Percentiles rank a stretch among this genome's conserved stretches.
Conservation (phyloP, 768 basidiomycete species). For the Crepidotus variabilis region DNA sequence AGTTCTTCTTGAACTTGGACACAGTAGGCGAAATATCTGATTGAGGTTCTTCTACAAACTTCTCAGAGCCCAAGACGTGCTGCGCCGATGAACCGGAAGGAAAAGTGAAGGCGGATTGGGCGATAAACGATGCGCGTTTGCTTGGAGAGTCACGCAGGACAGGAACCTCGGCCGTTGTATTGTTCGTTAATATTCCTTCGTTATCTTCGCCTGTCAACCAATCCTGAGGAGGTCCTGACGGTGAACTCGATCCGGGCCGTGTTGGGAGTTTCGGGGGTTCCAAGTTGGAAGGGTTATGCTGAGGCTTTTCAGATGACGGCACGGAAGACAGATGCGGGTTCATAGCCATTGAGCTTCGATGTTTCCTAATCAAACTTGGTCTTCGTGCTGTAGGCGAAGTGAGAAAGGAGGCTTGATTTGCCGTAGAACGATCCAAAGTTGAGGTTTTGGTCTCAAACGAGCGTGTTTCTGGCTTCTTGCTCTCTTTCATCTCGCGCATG, state of each 20-base stretch:
- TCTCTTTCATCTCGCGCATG: constrained; percentile 38
- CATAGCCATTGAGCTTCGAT: constrained; percentile 43
- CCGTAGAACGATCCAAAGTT: constrained; percentile 1
- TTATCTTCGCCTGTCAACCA: constrained; percentile 76
- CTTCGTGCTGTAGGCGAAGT: constrained; percentile 18
- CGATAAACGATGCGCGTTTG: constrained; percentile 67
- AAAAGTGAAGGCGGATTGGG: constrained; percentile 38
- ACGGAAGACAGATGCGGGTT: constrained; percentile 26
- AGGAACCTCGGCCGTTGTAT: constrained; percentile 30
- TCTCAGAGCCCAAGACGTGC: constrained; percentile 26
- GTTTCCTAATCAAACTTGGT: constrained; percentile 47
- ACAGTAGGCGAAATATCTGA: constrained; percentile 33
- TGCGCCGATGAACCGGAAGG: constrained; percentile 34
- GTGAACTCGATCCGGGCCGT: constrained; percentile 8
- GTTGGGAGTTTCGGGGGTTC: constrained; percentile 8
- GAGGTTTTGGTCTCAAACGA: neutral
- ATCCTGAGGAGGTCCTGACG: constrained; percentile 36
- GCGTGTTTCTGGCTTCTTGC: constrained; percentile 8
- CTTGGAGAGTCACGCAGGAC: constrained; percentile 67
- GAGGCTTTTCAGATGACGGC: constrained; percentile 1
- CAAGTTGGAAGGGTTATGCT: neutral
- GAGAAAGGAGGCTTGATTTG: neutral
- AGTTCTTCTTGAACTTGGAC: constrained; percentile 31
- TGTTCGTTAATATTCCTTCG: constrained; percentile 21
- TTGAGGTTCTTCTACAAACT: constrained; percentile 10